Evolutionary conservation across 176 grass and related monocot genomes (phyloP).

Genomic region (Chloris gayana): DNA sequence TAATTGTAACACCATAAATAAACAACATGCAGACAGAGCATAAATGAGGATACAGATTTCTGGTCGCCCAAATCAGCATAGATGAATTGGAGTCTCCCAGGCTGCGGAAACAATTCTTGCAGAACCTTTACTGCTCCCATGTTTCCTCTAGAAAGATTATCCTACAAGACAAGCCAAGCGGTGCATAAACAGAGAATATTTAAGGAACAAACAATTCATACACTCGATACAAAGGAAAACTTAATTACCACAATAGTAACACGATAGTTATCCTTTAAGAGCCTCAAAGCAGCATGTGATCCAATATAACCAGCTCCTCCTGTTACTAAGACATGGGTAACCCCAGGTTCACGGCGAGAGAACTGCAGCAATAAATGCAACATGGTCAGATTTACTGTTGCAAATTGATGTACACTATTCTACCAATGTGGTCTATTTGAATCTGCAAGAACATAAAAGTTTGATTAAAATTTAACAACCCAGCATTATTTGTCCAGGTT

Average conservation of each 20-base stretch:
- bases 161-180: slow-evolving; percentile 39
- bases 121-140: slow-evolving; percentile 75
- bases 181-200: slow-evolving; percentile 13
- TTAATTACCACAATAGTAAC: slow-evolving; percentile 83
- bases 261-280: slow-evolving; percentile 75
- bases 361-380: slow-evolving; percentile 55
- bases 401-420: background rate
- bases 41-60: slow-evolving; percentile 68
- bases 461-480: background rate
- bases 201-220: slow-evolving; percentile 23
- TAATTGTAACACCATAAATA: slow-evolving; percentile 12
- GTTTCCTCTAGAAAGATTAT: slow-evolving; percentile 89
- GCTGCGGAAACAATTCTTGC: slow-evolving; percentile 66
- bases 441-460: slow-evolving; percentile 22
- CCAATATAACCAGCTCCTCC: slow-evolving; percentile 94
- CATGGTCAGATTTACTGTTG: slow-evolving; percentile 23
- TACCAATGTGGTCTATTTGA: background rate
- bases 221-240: slow-evolving; percentile 30
- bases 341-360: slow-evolving; percentile 67
- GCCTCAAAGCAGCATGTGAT: slow-evolving; percentile 70
- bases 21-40: slow-evolving; percentile 1
- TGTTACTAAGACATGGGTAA: slow-evolving; percentile 77
- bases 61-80: slow-evolving; percentile 77
- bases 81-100: slow-evolving; percentile 79
- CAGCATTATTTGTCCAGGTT: slow-evolving; percentile 22